Base-by-base conservation (phyloP, 148 eudicot genomes). In the Gaultheria prostrata region DNA sequence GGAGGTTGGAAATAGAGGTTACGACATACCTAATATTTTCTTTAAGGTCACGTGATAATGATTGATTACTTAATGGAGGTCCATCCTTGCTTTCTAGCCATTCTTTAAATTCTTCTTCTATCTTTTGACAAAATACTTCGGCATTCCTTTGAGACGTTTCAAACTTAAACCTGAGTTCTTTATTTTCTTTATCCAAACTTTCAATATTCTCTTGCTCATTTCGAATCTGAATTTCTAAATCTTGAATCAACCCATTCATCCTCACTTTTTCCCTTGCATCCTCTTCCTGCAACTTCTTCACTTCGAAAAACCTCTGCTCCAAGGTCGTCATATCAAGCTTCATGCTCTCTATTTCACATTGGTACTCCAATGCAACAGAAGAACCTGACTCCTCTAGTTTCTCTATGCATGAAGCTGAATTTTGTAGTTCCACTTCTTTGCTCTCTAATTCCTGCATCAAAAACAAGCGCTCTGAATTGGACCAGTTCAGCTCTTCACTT, bases 301-400 rank as follows among this genome's bases (percentile, higher is more conserved):
- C 71, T 84, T 92, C 88, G 7, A 73, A 81, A 76, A 79, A 80
- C 61, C 80, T 90, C 53, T 87, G 90, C 87, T 92, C 91, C 80
- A 91, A 76, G 65, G 89, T 70, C 85, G 80, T 67, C 86, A 91
- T 82, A 76, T 95, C 98, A 56, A 93, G 85, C 90, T 88, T 91
- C 87, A 90, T 69, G 92, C 91, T 91, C 87, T 95, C 98, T 71
- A 95, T 93, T 89, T 95, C 98, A 83, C 98, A 95, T 86, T 95
- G 91, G 86, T 91, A 91, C n/a, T 95, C 97, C 78, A 95, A 77
- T 76, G 90, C 85, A 82, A 87, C 70, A 50, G 91, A 89, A 49
- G 94, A 91, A 81, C 87, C 86, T 0, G 93, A 90, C 70, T 93
- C 97, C 80, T 95, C 97, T 48, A 95, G 72, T 65, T 90, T 88